Conservation (phyloP, 2,329 filamentous ascomycete genomes). For the Septoria linicola region DNA sequence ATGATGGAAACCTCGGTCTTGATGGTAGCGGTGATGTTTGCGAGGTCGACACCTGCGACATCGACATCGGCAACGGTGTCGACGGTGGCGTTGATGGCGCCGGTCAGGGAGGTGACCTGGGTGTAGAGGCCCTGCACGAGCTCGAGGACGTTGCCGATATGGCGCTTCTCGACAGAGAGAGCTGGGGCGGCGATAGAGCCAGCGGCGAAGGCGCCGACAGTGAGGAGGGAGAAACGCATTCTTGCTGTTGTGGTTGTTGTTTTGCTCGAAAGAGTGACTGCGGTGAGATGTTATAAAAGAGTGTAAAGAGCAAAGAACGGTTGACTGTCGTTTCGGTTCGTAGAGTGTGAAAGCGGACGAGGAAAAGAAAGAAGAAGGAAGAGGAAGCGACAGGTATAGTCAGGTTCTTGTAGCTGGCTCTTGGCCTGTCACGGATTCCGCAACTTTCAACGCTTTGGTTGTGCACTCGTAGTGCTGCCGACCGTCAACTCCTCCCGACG, state of each 20-base stretch:
- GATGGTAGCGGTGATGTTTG: conserved; percentile 11
- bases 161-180: conserved; percentile 17
- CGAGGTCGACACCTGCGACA: conserved; percentile 8
- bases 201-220: conserved; percentile 22
- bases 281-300: conserved; percentile 12
- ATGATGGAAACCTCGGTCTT: conserved; percentile 5
- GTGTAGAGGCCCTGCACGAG: conserved; percentile 16
- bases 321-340: conserved; percentile 10
- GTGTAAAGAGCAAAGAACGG: conserved; percentile 18
- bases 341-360: conserved; percentile 3
- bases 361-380: conserved; percentile 1
- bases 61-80: not conserved
- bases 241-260: conserved; percentile 16
- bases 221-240: conserved; percentile 27
- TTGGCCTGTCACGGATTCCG: conserved; percentile 6
- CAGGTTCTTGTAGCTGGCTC: conserved; percentile 9
- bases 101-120: conserved; percentile 17
- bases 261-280: conserved; percentile 24
- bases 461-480: not conserved
- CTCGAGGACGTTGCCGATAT: conserved; percentile 13
- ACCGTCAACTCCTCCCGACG: conserved; percentile 1
- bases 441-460: not conserved
- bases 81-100: conserved; percentile 13
- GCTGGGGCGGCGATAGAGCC: conserved; percentile 22
- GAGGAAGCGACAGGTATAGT: conserved; percentile 1